Percentiles rank a stretch among this genome's conserved stretches.
Conservation (phyloP, 108 stramenopile genomes). For the Cyclotella choctawhatcheeana region DNA sequence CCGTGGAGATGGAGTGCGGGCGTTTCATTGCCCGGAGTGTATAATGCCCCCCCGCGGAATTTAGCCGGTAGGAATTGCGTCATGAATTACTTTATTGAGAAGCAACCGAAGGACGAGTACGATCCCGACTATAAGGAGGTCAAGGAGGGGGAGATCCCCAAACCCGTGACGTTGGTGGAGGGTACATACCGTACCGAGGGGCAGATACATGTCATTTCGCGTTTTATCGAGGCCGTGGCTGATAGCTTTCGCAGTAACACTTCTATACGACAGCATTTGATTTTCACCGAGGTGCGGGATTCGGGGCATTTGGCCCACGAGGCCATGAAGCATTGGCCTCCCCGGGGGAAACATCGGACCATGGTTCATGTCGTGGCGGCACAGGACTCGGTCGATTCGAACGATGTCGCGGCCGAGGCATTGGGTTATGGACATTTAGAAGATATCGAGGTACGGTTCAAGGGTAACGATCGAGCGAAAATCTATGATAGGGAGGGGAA, state of each 20-base stretch:
- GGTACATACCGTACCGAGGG: constrained; percentile 64
- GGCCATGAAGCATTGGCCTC: constrained; percentile 62
- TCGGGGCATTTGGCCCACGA: constrained; percentile 62
- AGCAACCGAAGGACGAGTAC: constrained; percentile 60
- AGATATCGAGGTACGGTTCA: constrained; percentile 52
- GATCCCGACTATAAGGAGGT: constrained; percentile 57
- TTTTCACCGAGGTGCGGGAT: constrained; percentile 55
- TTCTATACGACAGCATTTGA: constrained; percentile 50
- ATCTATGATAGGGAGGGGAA: constrained; percentile 60
- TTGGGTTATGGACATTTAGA: constrained; percentile 56
- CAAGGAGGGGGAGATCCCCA: constrained; percentile 25
- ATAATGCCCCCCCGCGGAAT: constrained; percentile 21
- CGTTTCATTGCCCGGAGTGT: constrained; percentile 21
- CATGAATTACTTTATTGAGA: constrained; percentile 65
- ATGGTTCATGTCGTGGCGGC: constrained; percentile 58
- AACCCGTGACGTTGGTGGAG: constrained; percentile 40
- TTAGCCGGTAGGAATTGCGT: constrained; percentile 57
- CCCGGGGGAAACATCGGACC: constrained; percentile 48
- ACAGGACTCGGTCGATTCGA: constrained; percentile 16
- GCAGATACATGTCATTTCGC: constrained; percentile 53
- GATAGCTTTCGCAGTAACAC: constrained; percentile 55
- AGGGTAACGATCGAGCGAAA: constrained; percentile 45
- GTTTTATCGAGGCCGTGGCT: constrained; percentile 62
- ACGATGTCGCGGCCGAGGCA: constrained; percentile 29
- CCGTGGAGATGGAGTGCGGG: constrained; percentile 42